Conservation (phyloP, 148 eudicot genomes). For the Vaccinium darrowii region DNA sequence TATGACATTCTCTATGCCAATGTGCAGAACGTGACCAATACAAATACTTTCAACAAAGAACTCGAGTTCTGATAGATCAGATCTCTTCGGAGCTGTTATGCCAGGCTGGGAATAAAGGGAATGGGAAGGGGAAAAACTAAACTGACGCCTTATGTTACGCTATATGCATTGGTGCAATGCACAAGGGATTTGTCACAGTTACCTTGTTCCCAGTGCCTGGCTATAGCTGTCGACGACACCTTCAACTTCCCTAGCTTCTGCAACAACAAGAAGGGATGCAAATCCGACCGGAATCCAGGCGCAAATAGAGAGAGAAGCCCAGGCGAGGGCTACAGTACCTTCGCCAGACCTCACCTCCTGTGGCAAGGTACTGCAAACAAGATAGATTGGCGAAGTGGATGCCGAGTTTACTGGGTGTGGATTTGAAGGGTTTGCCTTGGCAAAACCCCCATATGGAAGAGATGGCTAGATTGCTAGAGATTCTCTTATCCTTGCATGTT, state of each 20-base stretch:
- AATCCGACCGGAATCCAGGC: too few species aligned
- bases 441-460: too few species aligned
- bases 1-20: conserved; percentile 42
- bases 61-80: conserved; percentile 39
- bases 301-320: too few species aligned
- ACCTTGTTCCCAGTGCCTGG: conserved; percentile 64
- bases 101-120: conserved; percentile 43
- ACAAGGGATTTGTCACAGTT: conserved; percentile 57
- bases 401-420: too few species aligned
- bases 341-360: too few species aligned
- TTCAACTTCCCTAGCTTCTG: conserved; percentile 61
- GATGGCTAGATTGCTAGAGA: too few species aligned
- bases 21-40: conserved; percentile 45
- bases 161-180: conserved; percentile 75
- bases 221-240: conserved; percentile 50
- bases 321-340: too few species aligned
- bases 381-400: too few species aligned
- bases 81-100: conserved; percentile 42
- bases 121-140: conserved; percentile 59
- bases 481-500: too few species aligned
- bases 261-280: conserved; percentile 57
- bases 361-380: too few species aligned
- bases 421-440: too few species aligned
- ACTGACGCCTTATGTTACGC: conserved; percentile 43
- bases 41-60: conserved; percentile 41